Base-by-base conservation (phyloP, 805 yeast species). In the Sugiyamaella marilandica region DNA sequence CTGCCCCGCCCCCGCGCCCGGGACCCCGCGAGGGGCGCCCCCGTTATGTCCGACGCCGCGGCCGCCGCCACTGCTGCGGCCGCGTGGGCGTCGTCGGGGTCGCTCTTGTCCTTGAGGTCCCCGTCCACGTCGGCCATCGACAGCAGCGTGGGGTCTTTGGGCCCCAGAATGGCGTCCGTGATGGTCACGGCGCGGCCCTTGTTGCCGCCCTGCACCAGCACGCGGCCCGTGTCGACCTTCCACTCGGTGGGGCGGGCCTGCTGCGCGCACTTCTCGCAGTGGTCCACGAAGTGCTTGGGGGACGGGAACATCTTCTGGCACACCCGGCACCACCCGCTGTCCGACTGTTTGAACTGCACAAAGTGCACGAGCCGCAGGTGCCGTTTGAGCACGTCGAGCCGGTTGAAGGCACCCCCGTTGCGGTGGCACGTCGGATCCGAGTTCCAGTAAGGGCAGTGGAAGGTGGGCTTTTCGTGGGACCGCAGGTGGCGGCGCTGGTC, bases 371-470 rank as follows among this genome's bases (percentile, higher is more conserved):
- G 72, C 49, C 79, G 74, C 51, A 86, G 69, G 66, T 86, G 94
- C 44, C 94, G 74, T 59, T 85, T 85, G 57, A 85, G 70, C 31
- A 86, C 91, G 62, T 86, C 94, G 55, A 84, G 68, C 44, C 94
- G 73, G 60, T 81, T 82, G 68, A 86, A 86, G 0, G 87, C 79
- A 13, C 92, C 91, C 18, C 85, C 87, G 58, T 84, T 84, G 51
- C 85, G 74, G 65, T 85, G 94, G 64, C 91, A 85, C 5, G 85
- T 78, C 2, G 84, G 81, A 59, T 82, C 86, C 24, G 75, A 72
- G 51, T 74, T 74, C 86, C 87, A 84, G 68, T 75, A 85, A 2
- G 92, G 92, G 63, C 92, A 85, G 57, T 79, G 83, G 61, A 81
- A 81, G 54, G 75, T 75, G 2, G 91, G 91, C 47, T 78, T 75